A percentile compares a stretch with the other conserved stretches of the same genome.
Conservation (phyloP, 495 filamentous ascomycete species). For the Evernia prunastri region DNA sequence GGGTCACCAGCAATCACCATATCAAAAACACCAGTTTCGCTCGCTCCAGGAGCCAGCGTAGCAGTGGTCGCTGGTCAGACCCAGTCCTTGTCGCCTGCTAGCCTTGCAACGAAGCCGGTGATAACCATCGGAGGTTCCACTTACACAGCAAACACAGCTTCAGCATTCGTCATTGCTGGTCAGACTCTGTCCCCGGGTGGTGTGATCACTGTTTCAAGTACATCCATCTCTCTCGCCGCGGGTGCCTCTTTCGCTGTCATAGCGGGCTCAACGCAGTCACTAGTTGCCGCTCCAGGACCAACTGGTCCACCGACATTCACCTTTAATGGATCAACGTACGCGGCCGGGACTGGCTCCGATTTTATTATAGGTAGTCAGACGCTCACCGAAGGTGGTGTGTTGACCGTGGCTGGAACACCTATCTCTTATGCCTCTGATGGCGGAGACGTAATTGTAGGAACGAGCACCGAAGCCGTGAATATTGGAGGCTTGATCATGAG, state of each 20-base stretch:
- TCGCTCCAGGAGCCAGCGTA: not conserved
- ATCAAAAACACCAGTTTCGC: not conserved
- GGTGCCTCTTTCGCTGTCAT: conserved; percentile 10
- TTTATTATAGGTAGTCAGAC: conserved; percentile 14
- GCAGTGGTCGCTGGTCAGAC: conserved; percentile 7
- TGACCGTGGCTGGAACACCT: conserved; percentile 14
- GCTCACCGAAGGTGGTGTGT: not conserved
- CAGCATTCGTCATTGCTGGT: conserved; percentile 13
- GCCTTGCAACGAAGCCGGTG: not conserved
- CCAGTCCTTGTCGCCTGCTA: not conserved
- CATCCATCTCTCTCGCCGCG: conserved; percentile 14
- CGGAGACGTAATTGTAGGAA: conserved; percentile 10
- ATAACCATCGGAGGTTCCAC: conserved; percentile 10
- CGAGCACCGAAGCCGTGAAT: conserved; percentile 3
- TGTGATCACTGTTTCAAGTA: conserved; percentile 14
- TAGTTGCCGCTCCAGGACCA: not conserved
- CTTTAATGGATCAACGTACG: conserved; percentile 7
- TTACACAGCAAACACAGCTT: conserved; percentile 9
- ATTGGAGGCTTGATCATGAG: conserved; percentile 7
- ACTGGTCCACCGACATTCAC: not conserved
- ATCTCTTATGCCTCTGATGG: conserved; percentile 6
- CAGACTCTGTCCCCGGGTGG: conserved; percentile 18
- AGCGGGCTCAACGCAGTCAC: conserved; percentile 8
- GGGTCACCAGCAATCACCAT: not conserved
- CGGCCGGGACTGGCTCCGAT: not conserved